Conservation (phyloP, 768 basidiomycete genomes). For the Termitomyces sp. region DNA sequence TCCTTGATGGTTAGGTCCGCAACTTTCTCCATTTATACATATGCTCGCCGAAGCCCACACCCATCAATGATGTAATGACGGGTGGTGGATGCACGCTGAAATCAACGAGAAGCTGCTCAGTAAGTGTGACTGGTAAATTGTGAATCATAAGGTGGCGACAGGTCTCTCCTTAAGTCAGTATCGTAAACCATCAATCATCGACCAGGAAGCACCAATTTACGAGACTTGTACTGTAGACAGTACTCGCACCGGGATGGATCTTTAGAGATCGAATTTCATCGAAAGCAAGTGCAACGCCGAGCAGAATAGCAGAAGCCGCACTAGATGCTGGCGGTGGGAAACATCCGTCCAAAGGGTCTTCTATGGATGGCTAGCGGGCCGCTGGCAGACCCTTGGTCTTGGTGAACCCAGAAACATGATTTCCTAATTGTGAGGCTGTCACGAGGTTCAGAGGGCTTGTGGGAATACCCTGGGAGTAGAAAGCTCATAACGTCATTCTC, state of each 20-base stretch:
- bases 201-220: no score
- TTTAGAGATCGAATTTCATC: no score
- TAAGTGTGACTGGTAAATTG: background rate
- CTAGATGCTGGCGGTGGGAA: background rate
- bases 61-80: constrained; percentile 3
- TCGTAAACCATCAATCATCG: background rate
- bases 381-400: background rate
- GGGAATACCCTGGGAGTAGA: background rate
- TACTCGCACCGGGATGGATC: background rate
- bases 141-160: background rate
- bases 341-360: background rate
- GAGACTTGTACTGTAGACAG: background rate
- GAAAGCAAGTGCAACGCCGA: background rate
- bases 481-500: background rate
- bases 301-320: background rate
- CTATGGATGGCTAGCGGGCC: background rate
- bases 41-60: background rate
- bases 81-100: background rate
- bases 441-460: background rate
- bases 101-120: background rate
- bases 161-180: no score
- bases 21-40: background rate
- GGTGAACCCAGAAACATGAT: background rate
- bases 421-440: background rate
- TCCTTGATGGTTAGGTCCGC: background rate